Percentiles rank a stretch among this genome's conserved stretches.
Conservation (phyloP, 2,329 filamentous ascomycete species). For the Aspergillus tamarii region DNA sequence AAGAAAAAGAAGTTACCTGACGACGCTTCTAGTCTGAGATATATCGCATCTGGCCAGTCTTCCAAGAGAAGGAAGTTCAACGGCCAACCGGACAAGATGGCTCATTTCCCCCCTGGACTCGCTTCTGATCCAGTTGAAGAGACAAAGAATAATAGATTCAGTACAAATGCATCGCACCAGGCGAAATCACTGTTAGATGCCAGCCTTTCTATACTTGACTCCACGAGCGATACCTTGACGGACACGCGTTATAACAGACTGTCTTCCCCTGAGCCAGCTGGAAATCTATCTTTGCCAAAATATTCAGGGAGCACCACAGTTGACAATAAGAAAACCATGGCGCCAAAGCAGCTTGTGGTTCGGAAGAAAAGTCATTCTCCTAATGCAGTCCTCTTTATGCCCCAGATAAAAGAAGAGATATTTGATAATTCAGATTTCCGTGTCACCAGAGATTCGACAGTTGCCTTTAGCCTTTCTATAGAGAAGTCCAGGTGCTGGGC, state of each 20-base stretch:
- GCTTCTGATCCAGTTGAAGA: too few relatives aligned
- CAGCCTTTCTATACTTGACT: background rate
- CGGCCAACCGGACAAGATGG: too few relatives aligned
- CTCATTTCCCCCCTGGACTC: too few relatives aligned
- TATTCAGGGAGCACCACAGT: background rate
- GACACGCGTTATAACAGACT: background rate
- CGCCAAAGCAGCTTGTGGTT: background rate
- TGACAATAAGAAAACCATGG: background rate
- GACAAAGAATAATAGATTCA: background rate
- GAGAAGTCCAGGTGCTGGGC: constrained; percentile 40
- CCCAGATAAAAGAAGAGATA: constrained; percentile 15
- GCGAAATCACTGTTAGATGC: background rate
- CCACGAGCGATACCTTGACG: background rate
- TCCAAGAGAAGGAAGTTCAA: background rate
- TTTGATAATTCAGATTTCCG: constrained; percentile 16
- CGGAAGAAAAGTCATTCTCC: background rate
- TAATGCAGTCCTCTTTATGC: background rate
- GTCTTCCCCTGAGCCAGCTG: background rate
- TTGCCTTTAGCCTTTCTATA: constrained; percentile 31
- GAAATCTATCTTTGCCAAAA: background rate
- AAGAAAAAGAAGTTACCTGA: background rate
- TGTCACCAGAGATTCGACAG: constrained; percentile 27
- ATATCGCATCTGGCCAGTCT: background rate
- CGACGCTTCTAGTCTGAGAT: background rate
- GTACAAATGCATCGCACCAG: background rate